Evolutionary conservation across 139 green algal species (phyloP).

Genomic region (Medakamo hakoo): DNA sequence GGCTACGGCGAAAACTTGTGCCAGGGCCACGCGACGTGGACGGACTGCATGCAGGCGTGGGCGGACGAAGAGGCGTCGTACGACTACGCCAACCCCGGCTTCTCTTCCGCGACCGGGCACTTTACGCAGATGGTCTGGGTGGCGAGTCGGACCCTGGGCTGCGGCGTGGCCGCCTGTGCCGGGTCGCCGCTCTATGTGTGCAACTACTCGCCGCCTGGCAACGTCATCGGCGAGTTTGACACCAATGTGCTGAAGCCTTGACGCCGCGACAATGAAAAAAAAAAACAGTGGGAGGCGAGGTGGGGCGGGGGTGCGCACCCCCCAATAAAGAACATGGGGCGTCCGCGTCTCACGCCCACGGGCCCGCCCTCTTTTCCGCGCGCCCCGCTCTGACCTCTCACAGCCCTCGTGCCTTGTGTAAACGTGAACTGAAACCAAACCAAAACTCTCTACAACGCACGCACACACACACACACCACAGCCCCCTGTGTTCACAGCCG

Average conservation of each 20-base stretch:
- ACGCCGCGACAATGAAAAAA: not conserved
- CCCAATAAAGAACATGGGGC: no score
- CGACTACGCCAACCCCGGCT: constrained; percentile 5
- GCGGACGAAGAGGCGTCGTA: not conserved
- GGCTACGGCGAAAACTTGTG: not conserved
- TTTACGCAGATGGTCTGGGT: constrained; percentile 3
- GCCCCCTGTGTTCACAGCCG: constrained; percentile 2
- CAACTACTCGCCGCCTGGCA: not conserved
- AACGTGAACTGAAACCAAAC: no score
- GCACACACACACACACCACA: not conserved
- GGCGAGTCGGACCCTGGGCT: not conserved
- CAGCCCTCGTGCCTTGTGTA: no score
- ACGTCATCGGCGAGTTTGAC: not conserved
- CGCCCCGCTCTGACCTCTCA: no score
- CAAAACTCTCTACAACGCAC: not conserved
- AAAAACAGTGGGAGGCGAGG: no score
- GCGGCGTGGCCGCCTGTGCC: not conserved
- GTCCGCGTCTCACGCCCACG: no score
- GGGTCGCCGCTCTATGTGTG: not conserved
- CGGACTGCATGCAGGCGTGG: not conserved
- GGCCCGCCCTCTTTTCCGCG: no score
- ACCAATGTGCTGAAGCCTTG: not conserved
- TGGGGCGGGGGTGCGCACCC: no score
- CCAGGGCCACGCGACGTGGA: not conserved
- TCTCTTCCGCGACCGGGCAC: constrained; percentile 3